Evolutionary conservation across 306 rosid genomes (phyloP), one percentile per base, ranked within the genome.

Genomic region (Prunus campanulata): DNA sequence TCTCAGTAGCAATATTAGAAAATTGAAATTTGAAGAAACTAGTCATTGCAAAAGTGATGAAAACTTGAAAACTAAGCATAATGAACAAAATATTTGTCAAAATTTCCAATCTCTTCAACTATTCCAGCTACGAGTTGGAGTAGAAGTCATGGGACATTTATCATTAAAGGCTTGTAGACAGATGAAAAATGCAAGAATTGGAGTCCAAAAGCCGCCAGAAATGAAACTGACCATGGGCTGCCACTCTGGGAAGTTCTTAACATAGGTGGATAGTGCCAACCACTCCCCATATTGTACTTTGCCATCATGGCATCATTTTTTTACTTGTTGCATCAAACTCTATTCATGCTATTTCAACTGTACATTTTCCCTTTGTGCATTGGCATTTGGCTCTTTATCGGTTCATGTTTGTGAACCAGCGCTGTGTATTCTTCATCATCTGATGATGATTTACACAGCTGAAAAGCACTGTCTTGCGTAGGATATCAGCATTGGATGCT

Each of bases 111-210:
- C 66, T 67, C 44, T 44, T 56, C 27, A 47, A 63, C 6, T 29
- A 55, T 66, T 48, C 51, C 67, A 54, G 60, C 73, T 14, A 54
- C 11, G 42, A 59, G 54, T 55, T 54, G 60, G 27, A 72, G 65
- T 65, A 54, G 50, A 20, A 22, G 22, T 29, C 57, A 44, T 32
- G 22, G 51, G 8, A 49, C 15, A 50, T 56, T 49, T 39, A 54
- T 49, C n/a, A n/a, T n/a, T 73, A 46, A 9, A 8, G 52, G 78
- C 29, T 63, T 52, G 60, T 42, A 14, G 39, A 72, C n/a, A 29
- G 60, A 55, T 10, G 55, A 57, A 52, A 52, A 72, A 71, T 11
- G 48, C 66, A 78, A 63, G 59, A 30, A 49, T 71, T 42, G 20
- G 51, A 29, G 50, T 64, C 24, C 42, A 19, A 39, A 62, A 13